Base-by-base conservation (phyloP, 345 rosid genomes). In the Clausena lansium region DNA sequence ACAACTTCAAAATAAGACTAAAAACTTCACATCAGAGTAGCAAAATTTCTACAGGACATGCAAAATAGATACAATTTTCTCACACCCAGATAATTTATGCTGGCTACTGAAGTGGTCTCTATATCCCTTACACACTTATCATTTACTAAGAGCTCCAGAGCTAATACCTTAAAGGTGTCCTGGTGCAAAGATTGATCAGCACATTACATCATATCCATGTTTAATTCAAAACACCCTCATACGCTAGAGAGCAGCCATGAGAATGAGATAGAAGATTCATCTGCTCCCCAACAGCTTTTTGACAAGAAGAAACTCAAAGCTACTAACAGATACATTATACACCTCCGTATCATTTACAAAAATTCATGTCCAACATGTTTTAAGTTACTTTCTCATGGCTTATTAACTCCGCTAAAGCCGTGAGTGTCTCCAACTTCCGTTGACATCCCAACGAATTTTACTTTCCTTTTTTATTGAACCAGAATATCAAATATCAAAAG, bases 241-340 rank as follows among this genome's bases (percentile, higher is more conserved):
- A 68, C 57, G 9, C 35, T 7, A 59, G 15, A 27, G 67, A 59
- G 75, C 78, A 77, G 62, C 77, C 55, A 41, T n/a, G 13, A 62
- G 74, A 50, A 38, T 13, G 64, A 2, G 60, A 77, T 5, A 32
- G 52, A 59, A 59, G 70, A 55, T 67, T 71, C 65, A 66, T 58
- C 78, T 50, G 71, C 70, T 65, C 71, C 57, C 77, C 15, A 11
- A 73, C 45, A 77, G 72, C 67, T 52, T 38, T 52, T 36, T 45
- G 5, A 39, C 78, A 27, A 64, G 70, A 15, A 45, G 24, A 63
- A 62, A 24, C 35, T 66, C 36, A 24, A 65, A 69, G n/a, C 79
- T 52, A 57, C 64, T n/a, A 54, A 69, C 50, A 36, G 67, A 73
- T 60, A 61, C 24, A 69, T 15, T 4, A 50, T 50, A 50, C 55